A percentile compares a stretch with the other conserved stretches of the same genome.
Evolutionary conservation across 2,329 filamentous ascomycete species (phyloP).

Genomic region (Tolypocladium tropicale): DNA sequence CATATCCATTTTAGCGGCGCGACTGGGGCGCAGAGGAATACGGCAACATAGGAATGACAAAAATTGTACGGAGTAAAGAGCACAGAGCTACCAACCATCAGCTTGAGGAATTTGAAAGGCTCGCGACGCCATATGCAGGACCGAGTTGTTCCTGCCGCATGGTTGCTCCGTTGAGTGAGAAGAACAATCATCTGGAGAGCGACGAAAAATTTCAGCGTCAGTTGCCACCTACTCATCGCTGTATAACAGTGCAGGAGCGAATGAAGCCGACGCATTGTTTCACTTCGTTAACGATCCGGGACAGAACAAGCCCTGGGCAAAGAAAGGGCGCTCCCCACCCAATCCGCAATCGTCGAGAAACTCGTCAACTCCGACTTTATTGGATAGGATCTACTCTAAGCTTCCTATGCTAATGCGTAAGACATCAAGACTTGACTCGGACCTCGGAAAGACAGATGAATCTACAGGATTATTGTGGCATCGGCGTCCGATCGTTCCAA

Average conservation of each 20-base stretch:
- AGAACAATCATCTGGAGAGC: not conserved
- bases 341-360: not conserved
- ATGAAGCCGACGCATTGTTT: not conserved
- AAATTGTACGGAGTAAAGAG: too few relatives aligned
- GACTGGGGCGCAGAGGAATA: not conserved
- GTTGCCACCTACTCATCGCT: not conserved
- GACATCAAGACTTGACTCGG: not conserved
- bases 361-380: not conserved
- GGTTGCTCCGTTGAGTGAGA: not conserved
- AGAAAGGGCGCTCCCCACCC: not conserved
- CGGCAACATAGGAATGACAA: slow-evolving; percentile 9
- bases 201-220: not conserved
- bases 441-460: not conserved
- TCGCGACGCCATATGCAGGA: not conserved
- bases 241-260: not conserved
- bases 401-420: not conserved
- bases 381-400: not conserved
- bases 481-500: not conserved
- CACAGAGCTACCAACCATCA: not conserved
- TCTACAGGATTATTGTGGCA: not conserved
- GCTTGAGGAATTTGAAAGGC: not conserved
- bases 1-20: slow-evolving; percentile 13
- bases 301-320: not conserved
- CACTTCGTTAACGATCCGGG: not conserved
- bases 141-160: not conserved